Evolutionary conservation across 495 filamentous ascomycete genomes (phyloP).

Genomic region (Hypoxylon lienhwacheense): DNA sequence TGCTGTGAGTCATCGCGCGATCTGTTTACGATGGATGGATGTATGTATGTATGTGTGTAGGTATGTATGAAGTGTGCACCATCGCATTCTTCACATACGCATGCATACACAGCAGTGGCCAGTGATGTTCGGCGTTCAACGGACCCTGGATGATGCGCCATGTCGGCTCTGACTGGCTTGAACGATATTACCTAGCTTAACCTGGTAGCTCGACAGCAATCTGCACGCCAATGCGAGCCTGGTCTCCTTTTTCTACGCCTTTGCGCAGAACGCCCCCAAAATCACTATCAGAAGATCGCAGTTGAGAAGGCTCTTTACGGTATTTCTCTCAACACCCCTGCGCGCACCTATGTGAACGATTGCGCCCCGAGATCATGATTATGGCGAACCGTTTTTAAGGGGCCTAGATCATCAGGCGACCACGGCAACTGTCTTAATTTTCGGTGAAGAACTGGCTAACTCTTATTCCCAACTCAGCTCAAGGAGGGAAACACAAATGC

Average conservation of each 20-base stretch:
- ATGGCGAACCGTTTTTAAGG: conserved; percentile 23
- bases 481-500: conserved; percentile 41
- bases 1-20: conserved; percentile 31
- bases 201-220: conserved; percentile 18
- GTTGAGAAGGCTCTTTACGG: conserved; percentile 7
- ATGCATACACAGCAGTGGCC: too few species aligned
- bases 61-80: too few species aligned
- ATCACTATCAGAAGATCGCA: conserved; percentile 37
- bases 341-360: conserved; percentile 10
- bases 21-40: conserved; percentile 4
- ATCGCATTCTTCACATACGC: too few species aligned
- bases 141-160: conserved; percentile 10
- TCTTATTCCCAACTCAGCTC: conserved; percentile 14
- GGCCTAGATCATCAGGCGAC: conserved; percentile 19
- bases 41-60: conserved; percentile 1
- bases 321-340: conserved; percentile 23
- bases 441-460: conserved; percentile 35
- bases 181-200: conserved; percentile 6
- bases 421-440: conserved; percentile 26
- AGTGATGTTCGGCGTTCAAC: too few species aligned
- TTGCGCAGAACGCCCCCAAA: conserved; percentile 22
- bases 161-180: conserved; percentile 15
- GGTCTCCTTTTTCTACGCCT: conserved; percentile 14
- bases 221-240: conserved; percentile 29
- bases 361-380: conserved; percentile 17